phyloP scores from a whole-genome alignment of 2,329 filamentous ascomycete genomes.

The Cordyceps javanica region DNA sequence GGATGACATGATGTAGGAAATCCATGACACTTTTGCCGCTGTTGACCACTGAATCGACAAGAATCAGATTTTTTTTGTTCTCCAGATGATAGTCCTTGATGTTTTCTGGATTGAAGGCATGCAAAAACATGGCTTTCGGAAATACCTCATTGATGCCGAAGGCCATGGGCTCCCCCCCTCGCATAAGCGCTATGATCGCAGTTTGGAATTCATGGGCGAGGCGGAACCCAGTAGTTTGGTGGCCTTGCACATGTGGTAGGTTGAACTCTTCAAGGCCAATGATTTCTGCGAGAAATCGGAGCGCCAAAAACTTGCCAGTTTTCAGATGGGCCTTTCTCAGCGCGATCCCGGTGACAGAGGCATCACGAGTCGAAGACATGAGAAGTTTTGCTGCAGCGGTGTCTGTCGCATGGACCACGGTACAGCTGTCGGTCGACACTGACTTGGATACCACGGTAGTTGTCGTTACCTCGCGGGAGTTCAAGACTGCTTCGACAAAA shows the following conservation, averaged over 20 bases:
- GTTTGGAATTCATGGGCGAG: conserved; percentile 43
- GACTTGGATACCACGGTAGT: neutral
- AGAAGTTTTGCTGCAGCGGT: conserved; percentile 43
- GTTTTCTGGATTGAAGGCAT: conserved; percentile 34
- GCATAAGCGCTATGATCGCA: conserved; percentile 55
- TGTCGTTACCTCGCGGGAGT: neutral
- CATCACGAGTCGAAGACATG: conserved; percentile 47
- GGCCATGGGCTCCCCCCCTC: conserved; percentile 57
- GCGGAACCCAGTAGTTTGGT: conserved; percentile 36
- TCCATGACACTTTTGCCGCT: conserved; percentile 43
- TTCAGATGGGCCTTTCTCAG: conserved; percentile 43
- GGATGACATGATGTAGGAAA: conserved; percentile 43
- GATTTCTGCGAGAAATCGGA: conserved; percentile 36
- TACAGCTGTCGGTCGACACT: neutral
- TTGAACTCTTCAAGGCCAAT: conserved; percentile 43
- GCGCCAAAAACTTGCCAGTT: conserved; percentile 49
- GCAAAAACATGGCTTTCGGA: conserved; percentile 44
- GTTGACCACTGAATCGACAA: conserved; percentile 59
- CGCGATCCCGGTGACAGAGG: conserved; percentile 34
- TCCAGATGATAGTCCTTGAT: conserved; percentile 36
- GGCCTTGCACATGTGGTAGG: conserved; percentile 47
- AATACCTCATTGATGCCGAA: conserved; percentile 49
- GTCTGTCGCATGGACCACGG: conserved; percentile 34
- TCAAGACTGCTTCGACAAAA: neutral
- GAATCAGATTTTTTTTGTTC: conserved; percentile 34